phyloP scores from a whole-genome alignment of 179 eudicot species.

The Silene coronaria region DNA sequence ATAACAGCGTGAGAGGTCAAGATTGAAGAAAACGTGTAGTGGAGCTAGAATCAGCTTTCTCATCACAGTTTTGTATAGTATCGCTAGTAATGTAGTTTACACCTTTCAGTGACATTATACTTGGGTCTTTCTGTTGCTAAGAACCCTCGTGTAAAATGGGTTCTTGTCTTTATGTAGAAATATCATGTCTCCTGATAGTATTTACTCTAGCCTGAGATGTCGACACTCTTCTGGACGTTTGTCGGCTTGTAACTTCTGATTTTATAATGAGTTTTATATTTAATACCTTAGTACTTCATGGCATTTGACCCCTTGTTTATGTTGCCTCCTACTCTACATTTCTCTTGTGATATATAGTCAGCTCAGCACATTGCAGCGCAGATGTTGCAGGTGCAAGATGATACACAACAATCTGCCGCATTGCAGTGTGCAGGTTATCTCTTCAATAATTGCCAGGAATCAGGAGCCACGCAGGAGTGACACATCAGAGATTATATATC shows the following conservation, averaged over 20 bases:
- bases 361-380: not conserved
- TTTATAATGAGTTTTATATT: slow-evolving; percentile 11
- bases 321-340: not conserved
- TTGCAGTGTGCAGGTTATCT: not conserved
- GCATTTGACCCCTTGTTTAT: not conserved
- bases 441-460: not conserved
- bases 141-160: slow-evolving; percentile 16
- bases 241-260: slow-evolving; percentile 16
- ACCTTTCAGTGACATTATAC: slow-evolving; percentile 17
- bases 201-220: slow-evolving; percentile 16
- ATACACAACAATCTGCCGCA: not conserved
- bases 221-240: slow-evolving; percentile 1
- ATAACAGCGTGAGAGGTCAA: slow-evolving; percentile 40
- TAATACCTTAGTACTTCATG: not conserved
- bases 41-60: slow-evolving; percentile 16
- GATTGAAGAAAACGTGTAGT: slow-evolving; percentile 16
- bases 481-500: not conserved
- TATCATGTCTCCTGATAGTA: slow-evolving; percentile 8
- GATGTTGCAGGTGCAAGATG: not conserved
- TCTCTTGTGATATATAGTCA: not conserved
- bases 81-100: slow-evolving; percentile 15
- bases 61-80: slow-evolving; percentile 32
- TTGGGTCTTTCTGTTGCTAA: slow-evolving; percentile 19
- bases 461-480: not conserved
- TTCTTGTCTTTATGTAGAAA: slow-evolving; percentile 18